These are phyloP conservation scores for Dothidotthia symphoricarpi DNA, from an alignment of 2,329 filamentous ascomycete species.

Conservation along the genomic window DNA sequence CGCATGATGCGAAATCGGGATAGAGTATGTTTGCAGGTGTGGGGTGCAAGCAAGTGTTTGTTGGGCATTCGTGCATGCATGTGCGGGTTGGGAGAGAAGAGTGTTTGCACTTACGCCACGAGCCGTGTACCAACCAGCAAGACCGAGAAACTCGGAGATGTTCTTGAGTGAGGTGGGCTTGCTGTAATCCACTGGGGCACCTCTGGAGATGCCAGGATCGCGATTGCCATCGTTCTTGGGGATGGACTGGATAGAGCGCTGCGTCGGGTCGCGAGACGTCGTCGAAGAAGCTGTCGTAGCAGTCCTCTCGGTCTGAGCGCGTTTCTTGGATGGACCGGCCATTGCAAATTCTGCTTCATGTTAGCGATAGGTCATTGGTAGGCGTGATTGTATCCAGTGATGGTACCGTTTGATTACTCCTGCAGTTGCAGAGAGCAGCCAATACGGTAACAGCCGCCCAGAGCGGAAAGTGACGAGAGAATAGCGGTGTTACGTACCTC, in stretches of 20 bases:
- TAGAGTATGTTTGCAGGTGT: constrained; percentile 1
- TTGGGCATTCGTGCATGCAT: constrained; percentile 2
- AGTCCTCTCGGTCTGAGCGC: constrained; percentile 31
- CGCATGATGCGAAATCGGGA: background rate
- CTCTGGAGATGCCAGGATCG: constrained; percentile 19
- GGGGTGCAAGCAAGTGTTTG: constrained; percentile 4
- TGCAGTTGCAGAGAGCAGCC: background rate
- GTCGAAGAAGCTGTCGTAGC: constrained; percentile 29
- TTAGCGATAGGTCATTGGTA: constrained; percentile 16
- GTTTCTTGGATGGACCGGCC: constrained; percentile 41
- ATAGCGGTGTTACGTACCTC: constrained; percentile 14
- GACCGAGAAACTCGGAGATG: constrained; percentile 38
- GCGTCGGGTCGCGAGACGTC: constrained; percentile 24
- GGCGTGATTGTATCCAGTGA: constrained; percentile 1
- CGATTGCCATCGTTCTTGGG: constrained; percentile 38
- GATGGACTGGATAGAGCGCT: constrained; percentile 30
- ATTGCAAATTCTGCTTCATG: constrained; percentile 28
- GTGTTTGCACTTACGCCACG: constrained; percentile 40
- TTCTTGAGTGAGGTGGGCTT: constrained; percentile 34
- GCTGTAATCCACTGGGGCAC: constrained; percentile 22
- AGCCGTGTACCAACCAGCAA: constrained; percentile 36
- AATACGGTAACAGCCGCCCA: background rate
- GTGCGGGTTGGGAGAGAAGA: constrained; percentile 5
- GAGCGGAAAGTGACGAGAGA: too few species aligned
- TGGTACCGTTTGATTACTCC: constrained; percentile 1